Conservation (phyloP, 2,329 filamentous ascomycete genomes). For the Trichoderma sp. region DNA sequence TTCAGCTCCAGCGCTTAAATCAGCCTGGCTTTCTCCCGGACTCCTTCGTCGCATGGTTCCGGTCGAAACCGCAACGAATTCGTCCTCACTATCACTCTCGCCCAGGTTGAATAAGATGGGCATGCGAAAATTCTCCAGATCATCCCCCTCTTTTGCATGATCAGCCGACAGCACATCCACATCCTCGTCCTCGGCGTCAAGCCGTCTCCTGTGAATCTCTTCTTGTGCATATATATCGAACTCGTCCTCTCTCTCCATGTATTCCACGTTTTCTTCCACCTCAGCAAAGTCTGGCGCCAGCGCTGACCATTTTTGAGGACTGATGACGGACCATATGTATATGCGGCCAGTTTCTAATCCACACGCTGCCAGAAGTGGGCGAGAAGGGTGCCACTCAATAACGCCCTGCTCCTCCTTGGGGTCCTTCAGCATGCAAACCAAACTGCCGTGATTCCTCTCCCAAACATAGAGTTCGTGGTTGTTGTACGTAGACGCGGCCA, state of each 20-base stretch:
- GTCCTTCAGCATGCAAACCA: slow-evolving; percentile 95
- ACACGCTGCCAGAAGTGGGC: slow-evolving; percentile 84
- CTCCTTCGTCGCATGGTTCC: slow-evolving; percentile 88
- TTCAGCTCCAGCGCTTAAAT: slow-evolving; percentile 53
- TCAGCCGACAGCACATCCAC: slow-evolving; percentile 81
- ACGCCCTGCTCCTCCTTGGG: slow-evolving; percentile 95
- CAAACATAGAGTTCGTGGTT: slow-evolving; percentile 98
- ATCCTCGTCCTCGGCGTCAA: slow-evolving; percentile 90
- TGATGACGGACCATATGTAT: slow-evolving; percentile 94
- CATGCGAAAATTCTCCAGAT: slow-evolving; percentile 74
- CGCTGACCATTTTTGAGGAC: slow-evolving; percentile 95
- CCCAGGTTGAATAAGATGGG: slow-evolving; percentile 90
- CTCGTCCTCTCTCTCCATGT: slow-evolving; percentile 92
- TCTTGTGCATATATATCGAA: slow-evolving; percentile 97
- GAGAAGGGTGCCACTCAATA: slow-evolving; percentile 93
- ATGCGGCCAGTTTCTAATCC: slow-evolving; percentile 90
- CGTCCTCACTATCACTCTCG: slow-evolving; percentile 94
- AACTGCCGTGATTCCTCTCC: slow-evolving; percentile 88
- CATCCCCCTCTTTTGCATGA: slow-evolving; percentile 58
- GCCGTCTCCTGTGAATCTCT: slow-evolving; percentile 84
- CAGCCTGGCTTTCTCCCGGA: slow-evolving; percentile 63
- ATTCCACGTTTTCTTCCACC: slow-evolving; percentile 97
- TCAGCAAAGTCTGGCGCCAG: slow-evolving; percentile 95
- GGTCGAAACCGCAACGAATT: slow-evolving; percentile 65
- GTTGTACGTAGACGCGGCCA: slow-evolving; percentile 94